phyloP scores from a whole-genome alignment of 2,329 filamentous ascomycete genomes.

The Diaporthe aspalathi region DNA sequence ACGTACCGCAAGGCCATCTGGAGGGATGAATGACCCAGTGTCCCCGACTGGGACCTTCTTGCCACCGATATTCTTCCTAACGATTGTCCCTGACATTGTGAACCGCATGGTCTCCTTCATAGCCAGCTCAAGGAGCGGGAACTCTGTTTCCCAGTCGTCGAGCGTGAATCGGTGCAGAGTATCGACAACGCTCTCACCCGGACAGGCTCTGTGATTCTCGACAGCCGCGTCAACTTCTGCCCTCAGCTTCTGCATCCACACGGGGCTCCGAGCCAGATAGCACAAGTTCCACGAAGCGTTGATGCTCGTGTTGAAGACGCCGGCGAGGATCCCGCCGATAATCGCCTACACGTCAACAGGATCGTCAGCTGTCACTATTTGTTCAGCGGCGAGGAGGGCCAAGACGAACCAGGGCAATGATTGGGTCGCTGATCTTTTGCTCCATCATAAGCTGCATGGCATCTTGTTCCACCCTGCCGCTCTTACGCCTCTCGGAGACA shows the following conservation, averaged over 20 bases:
- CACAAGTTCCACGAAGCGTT: conserved; percentile 11
- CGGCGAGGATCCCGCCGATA: not conserved
- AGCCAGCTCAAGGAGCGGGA: not conserved
- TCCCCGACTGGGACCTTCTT: conserved; percentile 13
- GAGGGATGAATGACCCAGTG: not conserved
- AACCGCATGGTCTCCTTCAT: conserved; percentile 4
- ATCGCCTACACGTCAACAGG: not conserved
- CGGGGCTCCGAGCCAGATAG: not conserved
- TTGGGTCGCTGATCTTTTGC: not conserved
- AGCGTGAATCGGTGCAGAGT: conserved; percentile 3
- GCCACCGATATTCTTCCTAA: not conserved
- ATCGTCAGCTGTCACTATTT: not conserved
- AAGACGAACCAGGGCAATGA: not conserved
- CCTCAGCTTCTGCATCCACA: not conserved
- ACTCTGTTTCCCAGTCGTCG: not conserved
- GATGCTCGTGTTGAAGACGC: conserved; percentile 14
- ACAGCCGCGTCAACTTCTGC: not conserved
- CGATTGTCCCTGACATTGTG: conserved; percentile 5
- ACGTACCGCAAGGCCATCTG: conserved; percentile 4
- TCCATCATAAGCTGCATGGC: conserved; percentile 18
- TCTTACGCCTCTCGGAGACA: conserved; percentile 1
- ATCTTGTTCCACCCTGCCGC: not conserved
- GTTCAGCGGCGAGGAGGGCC: not conserved
- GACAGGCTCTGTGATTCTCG: not conserved
- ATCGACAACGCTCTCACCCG: not conserved